Evolutionary conservation across 2,329 filamentous ascomycete genomes (phyloP).

Genomic region (Aureobasidium leucospermi): DNA sequence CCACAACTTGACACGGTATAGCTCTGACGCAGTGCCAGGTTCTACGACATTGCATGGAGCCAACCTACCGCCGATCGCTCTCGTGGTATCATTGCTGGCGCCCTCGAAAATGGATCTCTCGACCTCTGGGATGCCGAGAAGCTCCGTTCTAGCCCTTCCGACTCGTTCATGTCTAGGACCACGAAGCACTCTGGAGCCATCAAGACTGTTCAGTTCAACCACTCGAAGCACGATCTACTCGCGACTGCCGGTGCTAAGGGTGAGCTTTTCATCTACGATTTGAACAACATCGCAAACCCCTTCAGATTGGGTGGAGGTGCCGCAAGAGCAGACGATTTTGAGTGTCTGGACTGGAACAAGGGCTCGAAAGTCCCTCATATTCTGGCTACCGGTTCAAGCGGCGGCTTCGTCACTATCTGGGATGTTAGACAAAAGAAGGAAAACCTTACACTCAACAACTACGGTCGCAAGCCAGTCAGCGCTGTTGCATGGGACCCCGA

Average conservation of each 20-base stretch:
- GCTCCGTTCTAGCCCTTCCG: slow-evolving; percentile 44
- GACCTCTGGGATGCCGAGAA: slow-evolving; percentile 88
- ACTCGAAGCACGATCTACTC: slow-evolving; percentile 79
- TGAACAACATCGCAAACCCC: slow-evolving; percentile 81
- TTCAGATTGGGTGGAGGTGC: slow-evolving; percentile 83
- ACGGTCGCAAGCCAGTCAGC: slow-evolving; percentile 84
- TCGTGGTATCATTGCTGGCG: slow-evolving; percentile 86
- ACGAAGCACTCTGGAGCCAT: slow-evolving; percentile 87
- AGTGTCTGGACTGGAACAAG: slow-evolving; percentile 96
- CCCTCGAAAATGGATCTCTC: slow-evolving; percentile 86
- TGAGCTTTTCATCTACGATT: slow-evolving; percentile 91
- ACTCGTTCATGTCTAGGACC: slow-evolving; percentile 78
- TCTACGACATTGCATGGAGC: slow-evolving; percentile 96
- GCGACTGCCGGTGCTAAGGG: slow-evolving; percentile 91
- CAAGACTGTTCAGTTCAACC: slow-evolving; percentile 95
- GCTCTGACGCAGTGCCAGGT: slow-evolving; percentile 47
- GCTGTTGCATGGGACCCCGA: slow-evolving; percentile 96
- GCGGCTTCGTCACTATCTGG: slow-evolving; percentile 96
- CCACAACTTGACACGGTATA: slow-evolving; percentile 2
- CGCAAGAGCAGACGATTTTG: slow-evolving; percentile 87
- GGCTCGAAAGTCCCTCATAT: slow-evolving; percentile 81
- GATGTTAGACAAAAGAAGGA: slow-evolving; percentile 98
- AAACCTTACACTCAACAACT: slow-evolving; percentile 84
- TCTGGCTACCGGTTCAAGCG: slow-evolving; percentile 83
- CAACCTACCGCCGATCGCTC: slow-evolving; percentile 70